These are phyloP conservation scores for Mortierella alpina DNA, from an alignment of 192 early-diverging fungal species.

Conservation along the genomic window DNA sequence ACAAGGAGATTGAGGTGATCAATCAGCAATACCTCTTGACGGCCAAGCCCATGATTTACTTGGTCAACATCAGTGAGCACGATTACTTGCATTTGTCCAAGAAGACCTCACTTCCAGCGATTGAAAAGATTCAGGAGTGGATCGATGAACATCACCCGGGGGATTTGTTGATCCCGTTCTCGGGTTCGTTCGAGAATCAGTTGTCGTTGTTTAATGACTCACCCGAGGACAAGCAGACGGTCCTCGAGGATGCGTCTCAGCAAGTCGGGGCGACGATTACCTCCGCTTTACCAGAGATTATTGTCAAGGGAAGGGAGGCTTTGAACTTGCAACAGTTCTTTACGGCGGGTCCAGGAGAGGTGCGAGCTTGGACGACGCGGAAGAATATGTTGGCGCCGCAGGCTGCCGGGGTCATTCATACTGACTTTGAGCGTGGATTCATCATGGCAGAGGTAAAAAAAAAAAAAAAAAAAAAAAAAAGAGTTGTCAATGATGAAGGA, in stretches of 20 bases:
- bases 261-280: constrained; percentile 40
- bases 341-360: constrained; percentile 81
- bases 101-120: constrained; percentile 19
- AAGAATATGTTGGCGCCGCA: constrained; percentile 80
- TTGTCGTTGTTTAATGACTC: constrained; percentile 50
- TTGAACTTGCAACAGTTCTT: constrained; percentile 80
- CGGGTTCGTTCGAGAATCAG: constrained; percentile 60
- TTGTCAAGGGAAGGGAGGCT: constrained; percentile 76
- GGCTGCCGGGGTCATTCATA: constrained; percentile 69
- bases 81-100: constrained; percentile 67
- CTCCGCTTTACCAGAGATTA: constrained; percentile 73
- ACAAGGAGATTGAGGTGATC: constrained; percentile 76
- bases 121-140: constrained; percentile 76
- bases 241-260: constrained; percentile 65
- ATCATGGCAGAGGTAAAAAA: constrained; percentile 75
- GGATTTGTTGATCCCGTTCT: constrained; percentile 78
- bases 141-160: constrained; percentile 75
- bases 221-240: constrained; percentile 62
- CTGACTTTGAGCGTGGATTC: constrained; percentile 84
- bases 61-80: constrained; percentile 77
- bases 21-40: constrained; percentile 79
- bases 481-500: not conserved
- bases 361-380: constrained; percentile 79
- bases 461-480: not conserved
- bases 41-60: constrained; percentile 81